Percentiles rank a stretch among this genome's conserved stretches.
Conservation (phyloP, 192 early-diverging fungal species). For the Backusella luteola region DNA sequence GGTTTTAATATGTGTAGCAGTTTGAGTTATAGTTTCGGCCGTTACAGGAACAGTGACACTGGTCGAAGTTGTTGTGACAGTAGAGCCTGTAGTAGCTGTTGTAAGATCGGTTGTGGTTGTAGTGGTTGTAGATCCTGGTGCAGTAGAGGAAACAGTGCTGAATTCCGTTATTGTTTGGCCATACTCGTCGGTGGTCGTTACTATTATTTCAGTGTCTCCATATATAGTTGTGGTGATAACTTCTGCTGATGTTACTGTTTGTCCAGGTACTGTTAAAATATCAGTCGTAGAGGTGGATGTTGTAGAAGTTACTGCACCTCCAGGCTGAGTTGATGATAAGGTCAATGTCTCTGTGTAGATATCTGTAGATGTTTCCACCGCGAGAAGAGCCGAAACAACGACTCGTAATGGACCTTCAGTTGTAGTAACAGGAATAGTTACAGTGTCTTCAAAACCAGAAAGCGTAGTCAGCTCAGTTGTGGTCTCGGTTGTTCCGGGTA, state of each 20-base stretch:
- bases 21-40: neutral
- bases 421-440: neutral
- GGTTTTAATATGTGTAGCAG: neutral
- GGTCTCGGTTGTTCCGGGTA: neutral
- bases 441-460: neutral
- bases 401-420: neutral
- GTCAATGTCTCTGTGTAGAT: neutral
- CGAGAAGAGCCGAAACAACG: neutral
- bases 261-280: neutral
- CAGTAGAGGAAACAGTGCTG: neutral
- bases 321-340: neutral
- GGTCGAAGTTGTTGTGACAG: neutral
- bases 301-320: neutral
- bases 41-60: neutral
- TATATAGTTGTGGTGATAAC: neutral
- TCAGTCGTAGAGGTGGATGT: neutral
- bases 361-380: neutral
- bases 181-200: neutral
- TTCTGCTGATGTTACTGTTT: neutral
- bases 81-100: neutral
- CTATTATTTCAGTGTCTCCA: neutral
- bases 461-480: neutral
- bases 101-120: neutral
- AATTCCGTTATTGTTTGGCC: neutral
- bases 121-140: neutral